Base-by-base conservation (phyloP, 2,329 filamentous ascomycete species). In the Amylocarpus encephaloides region DNA sequence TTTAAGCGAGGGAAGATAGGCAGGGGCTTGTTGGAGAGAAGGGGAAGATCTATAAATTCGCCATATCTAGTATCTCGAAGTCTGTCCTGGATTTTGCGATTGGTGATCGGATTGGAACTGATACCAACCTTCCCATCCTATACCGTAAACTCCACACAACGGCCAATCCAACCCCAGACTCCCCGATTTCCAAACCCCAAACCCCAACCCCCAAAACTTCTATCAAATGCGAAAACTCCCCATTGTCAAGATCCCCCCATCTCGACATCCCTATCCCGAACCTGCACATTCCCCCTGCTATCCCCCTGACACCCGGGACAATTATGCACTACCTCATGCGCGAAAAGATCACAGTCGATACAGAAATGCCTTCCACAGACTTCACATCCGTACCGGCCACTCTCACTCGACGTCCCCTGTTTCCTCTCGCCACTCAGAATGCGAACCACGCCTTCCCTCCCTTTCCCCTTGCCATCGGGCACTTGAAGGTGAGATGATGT, bases 321-420 rank as follows among this genome's bases (percentile, higher is more conserved):
- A 68, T 97, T 97, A 67, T 98, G 92, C 46, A 95, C 79, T 11
- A 94, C 82, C 70, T 96, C 90, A 66, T 98, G 93, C 19, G 88
- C 86, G 70, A 93, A 96, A 19, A 96, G 82, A 67, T 98, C 93
- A 67, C 93, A 98, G 67, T 98, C 93, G 58, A 98, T 94, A 73
- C 93, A 98, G 66, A 97, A 98, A 70, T 97, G 92, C 52, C 87
- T 83, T 2, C 78, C 71, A 68, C 93, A 98, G n/a, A 85, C 83
- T 59, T 85, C 80, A 67, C 93, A 98, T 52, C 87, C 88, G 66
- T 98, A 98, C 46, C 93, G 75, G 43, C 86, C 83, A 64, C 86
- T 93, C 71, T 94, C 88, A 66, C 87, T 92, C 39, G 91, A 84
- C 1, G 85, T 83, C 62, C 82, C 85, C 16, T 47, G 40, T 44